Base-by-base conservation (phyloP, 2,329 filamentous ascomycete genomes). In the Arthrobotrys sphaeroides region DNA sequence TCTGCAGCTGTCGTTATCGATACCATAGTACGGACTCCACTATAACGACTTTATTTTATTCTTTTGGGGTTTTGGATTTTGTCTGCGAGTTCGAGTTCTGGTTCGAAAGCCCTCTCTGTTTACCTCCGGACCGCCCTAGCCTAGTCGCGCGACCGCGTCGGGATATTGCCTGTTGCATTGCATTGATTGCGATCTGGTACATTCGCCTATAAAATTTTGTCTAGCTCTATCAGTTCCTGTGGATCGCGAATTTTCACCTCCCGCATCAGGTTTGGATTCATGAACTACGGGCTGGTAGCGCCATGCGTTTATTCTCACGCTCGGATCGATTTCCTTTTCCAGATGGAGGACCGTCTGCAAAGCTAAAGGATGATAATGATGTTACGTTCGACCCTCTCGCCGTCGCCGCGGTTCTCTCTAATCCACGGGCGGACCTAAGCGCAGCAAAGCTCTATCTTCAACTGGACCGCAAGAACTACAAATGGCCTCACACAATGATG, bases 321-420 rank as follows among this genome's bases (percentile, higher is more conserved):
- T 45, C 28, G 5, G 36, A 64, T n/a, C n/a, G n/a, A n/a, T 36
- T 72, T 20, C 67, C 67, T 20, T 72, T 72, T 40, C 67, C 67
- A 1, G 26, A 38, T 13, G 67, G 67, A 13, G 40, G 26, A 5
- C 67, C 67, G 0, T 59, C 38, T 5, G 59, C 59, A 5, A 12
- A 38, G 7, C n/a, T 72, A 28, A 72, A 72, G 40, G n/a, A 40
- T 43, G 60, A 61, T 22, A 43, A 76, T 16, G 33, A 64, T 12
- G 61, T 82, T 28, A 80, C 80, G 7, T 82, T 82, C 64, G 81
- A 82, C 49, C 81, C 81, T 4, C 79, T 82, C n/a, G 81, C 80
- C 42, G 81, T 82, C 16, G 81, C 81, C 0, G 81, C 81, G 0
- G 78, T 82, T 16, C 78, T 82, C 2, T 77, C 78, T 57, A 82